A percentile compares a stretch with the other conserved stretches of the same genome.
phyloP scores from a whole-genome alignment of 129 eudicot species.

The Silybum marianum region DNA sequence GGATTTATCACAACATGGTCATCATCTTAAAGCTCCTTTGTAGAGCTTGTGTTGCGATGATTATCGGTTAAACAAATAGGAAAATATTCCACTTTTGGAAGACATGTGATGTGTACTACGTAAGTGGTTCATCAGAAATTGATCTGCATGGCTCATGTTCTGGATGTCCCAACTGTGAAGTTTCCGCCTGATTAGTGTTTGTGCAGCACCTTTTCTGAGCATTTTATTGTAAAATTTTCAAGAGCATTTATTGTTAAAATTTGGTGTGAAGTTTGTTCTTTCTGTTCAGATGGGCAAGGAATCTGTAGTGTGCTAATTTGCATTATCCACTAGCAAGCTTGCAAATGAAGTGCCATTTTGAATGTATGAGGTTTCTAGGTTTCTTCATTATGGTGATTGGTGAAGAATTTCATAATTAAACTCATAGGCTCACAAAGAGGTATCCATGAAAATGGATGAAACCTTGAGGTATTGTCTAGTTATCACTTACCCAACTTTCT shows the following conservation, averaged over 20 bases:
- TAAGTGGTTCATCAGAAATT: too few species aligned
- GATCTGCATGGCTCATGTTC: too few species aligned
- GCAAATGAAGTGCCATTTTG: background rate
- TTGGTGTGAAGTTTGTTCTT: background rate
- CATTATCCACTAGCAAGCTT: background rate
- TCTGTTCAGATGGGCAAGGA: background rate
- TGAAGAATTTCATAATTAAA: background rate
- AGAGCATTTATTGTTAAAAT: too few species aligned
- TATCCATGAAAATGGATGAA: background rate
- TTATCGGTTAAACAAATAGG: too few species aligned
- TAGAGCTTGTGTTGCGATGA: background rate
- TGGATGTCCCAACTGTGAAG: too few species aligned
- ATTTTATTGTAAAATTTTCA: too few species aligned
- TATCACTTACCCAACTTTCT: background rate
- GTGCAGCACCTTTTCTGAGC: too few species aligned
- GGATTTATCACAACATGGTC: background rate
- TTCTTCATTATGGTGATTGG: background rate
- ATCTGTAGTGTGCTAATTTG: background rate
- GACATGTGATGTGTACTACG: too few species aligned
- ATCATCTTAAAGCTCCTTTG: background rate
- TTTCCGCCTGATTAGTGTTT: too few species aligned
- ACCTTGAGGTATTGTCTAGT: conserved; percentile 5
- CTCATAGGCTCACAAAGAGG: background rate
- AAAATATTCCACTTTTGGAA: too few species aligned
- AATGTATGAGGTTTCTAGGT: background rate